Base-by-base conservation (phyloP, 1,139 yeast genomes). In the Protomyces arabidopsidicola region DNA sequence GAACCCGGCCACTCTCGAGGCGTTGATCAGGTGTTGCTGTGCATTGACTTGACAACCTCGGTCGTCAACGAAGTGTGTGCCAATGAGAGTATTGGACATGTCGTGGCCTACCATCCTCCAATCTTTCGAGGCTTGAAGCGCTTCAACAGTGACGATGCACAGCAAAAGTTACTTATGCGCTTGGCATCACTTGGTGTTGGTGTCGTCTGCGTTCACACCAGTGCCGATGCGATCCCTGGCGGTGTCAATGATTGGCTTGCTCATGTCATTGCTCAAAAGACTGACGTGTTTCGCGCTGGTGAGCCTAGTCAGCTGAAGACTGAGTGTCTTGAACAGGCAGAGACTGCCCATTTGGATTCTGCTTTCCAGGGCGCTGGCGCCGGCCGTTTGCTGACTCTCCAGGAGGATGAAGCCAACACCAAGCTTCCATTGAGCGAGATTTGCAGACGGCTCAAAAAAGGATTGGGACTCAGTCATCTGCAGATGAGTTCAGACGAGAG, bases 161-260 rank as follows among this genome's bases (percentile, higher is more conserved):
- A 93, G 73, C 98, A 93, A 72, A 77, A 76, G 38, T 87, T 96
- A 3, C 78, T 93, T 62, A 74, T 93, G 50, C 82, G 82, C 65
- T 79, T 95, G 69, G 86, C 90, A 63, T 84, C 85, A 67, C 81
- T 85, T 65, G 88, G 88, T 18, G 82, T 93, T 67, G 84, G 91
- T 65, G 98, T 95, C 1, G 93, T 93, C 73, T 88, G 87, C 62
- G 98, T 98, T 18, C 99, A 95, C 72, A 91, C 98, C 0, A 93
- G 98, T 0, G 88, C 93, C 1, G 98, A 95, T 75, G 95, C 97
- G 39, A 96, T 95, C 10, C 75, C 76, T 18, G 90, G 88, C 10
- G 98, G 98, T 31, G 97, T 95, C 65, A 93, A 91, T 70, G 98
- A 90, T 73, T 93, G 96, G 86, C 78, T 93, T 51, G 88, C 84